A percentile compares a stretch with the other conserved stretches of the same genome.
These are phyloP conservation scores for Limnomonas spitsbergensis DNA, from an alignment of 139 green algal genomes.

Conservation along the genomic window DNA sequence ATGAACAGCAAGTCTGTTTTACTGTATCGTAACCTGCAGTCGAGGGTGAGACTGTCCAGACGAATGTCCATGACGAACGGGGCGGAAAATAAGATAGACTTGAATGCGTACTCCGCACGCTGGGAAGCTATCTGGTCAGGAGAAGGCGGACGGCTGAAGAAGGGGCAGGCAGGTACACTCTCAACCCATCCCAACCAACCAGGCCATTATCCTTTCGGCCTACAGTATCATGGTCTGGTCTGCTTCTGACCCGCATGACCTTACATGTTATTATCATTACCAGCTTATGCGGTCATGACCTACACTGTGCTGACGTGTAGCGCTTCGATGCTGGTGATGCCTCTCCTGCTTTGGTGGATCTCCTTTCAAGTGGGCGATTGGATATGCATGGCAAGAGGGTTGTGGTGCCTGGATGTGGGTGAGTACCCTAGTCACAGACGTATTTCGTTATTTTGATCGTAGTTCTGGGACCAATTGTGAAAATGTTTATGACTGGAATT, in stretches of 20 bases:
- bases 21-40: too few relatives aligned
- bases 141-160: neutral
- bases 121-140: neutral
- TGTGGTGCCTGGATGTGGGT: constrained; percentile 11
- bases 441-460: neutral
- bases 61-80: too few relatives aligned
- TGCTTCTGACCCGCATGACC: neutral
- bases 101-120: neutral
- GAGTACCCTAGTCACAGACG: neutral
- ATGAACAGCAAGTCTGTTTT: too few relatives aligned
- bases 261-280: neutral
- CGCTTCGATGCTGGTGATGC: neutral
- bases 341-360: neutral
- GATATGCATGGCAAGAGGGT: neutral
- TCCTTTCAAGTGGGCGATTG: neutral
- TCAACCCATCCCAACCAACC: neutral
- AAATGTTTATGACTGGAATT: too few relatives aligned
- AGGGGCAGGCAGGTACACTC: neutral
- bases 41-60: too few relatives aligned
- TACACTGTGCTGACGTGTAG: neutral
- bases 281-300: neutral
- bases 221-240: neutral
- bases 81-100: too few relatives aligned
- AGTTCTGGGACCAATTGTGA: too few relatives aligned
- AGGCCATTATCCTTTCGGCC: neutral